phyloP scores from a whole-genome alignment of 2,329 filamentous ascomycete species.

The Myriosclerotinia duriaeana region DNA sequence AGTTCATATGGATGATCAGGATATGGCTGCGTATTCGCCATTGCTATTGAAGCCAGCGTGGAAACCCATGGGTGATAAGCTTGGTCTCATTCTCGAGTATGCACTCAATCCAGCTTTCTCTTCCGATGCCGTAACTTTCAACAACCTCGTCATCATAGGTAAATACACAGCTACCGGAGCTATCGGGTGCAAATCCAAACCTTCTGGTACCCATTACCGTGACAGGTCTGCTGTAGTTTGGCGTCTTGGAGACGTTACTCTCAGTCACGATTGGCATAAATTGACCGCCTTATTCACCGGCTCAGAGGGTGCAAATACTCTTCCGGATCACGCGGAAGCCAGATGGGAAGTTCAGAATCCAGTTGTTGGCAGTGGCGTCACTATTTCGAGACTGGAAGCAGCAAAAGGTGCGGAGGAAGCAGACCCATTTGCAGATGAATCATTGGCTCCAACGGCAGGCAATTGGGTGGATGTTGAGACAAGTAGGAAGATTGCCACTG shows the following conservation, averaged over 20 bases:
- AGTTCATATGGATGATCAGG: slow-evolving; percentile 66
- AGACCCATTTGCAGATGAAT: slow-evolving; percentile 69
- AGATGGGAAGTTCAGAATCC: slow-evolving; percentile 66
- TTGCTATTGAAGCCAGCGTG: slow-evolving; percentile 64
- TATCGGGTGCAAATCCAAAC: slow-evolving; percentile 71
- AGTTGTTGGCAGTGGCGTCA: slow-evolving; percentile 62
- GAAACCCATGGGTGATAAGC: slow-evolving; percentile 81
- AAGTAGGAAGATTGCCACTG: slow-evolving; percentile 67
- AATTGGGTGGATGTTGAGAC: slow-evolving; percentile 67
- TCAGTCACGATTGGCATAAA: slow-evolving; percentile 61
- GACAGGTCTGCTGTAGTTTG: slow-evolving; percentile 78
- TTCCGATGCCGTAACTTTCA: slow-evolving; percentile 55
- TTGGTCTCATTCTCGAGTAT: slow-evolving; percentile 84
- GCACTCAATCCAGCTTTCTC: slow-evolving; percentile 66
- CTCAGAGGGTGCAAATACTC: slow-evolving; percentile 68
- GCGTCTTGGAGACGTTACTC: slow-evolving; percentile 73
- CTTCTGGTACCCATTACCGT: slow-evolving; percentile 73
- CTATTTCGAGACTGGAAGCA: slow-evolving; percentile 56
- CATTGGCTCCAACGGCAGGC: slow-evolving; percentile 40
- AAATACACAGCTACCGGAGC: slow-evolving; percentile 68
- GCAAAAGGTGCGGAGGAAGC: slow-evolving; percentile 53
- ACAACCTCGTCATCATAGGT: slow-evolving; percentile 73
- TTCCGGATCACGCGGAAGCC: slow-evolving; percentile 76
- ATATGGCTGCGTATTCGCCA: slow-evolving; percentile 56
- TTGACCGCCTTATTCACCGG: slow-evolving; percentile 78